Base-by-base conservation (phyloP, 192 early-diverging fungal genomes). In the Mortierella antarctica region DNA sequence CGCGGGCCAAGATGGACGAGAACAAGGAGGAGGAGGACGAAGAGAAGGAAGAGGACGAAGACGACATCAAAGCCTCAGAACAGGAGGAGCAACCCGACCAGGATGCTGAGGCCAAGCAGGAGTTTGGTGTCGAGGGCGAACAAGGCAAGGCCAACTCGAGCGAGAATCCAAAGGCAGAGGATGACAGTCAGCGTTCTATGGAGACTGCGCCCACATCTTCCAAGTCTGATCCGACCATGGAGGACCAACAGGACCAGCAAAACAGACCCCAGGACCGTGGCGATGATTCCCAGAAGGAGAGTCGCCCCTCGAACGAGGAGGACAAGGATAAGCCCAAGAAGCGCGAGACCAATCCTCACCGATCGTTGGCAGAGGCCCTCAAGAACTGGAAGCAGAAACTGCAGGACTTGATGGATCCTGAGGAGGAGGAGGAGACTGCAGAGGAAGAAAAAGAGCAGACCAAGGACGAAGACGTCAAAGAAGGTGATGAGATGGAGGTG, bases 311-410 rank as follows among this genome's bases (percentile, higher is more conserved):
- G 15, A 72, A 67, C 15, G 77, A 86, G 20, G 70, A 88, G 11
- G 65, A 85, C 7, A 63, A 75, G 54, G 82, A 83, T 18, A 70
- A 87, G 40, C 71, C 83, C 63, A 82, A 84, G 64, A 69, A 86
- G 70, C 66, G 73, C 14, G 88, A 95, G 57, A 86, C 89, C 52
- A 96, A 98, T 76, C 95, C 97, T 23, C 92, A 93, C 75, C 89
- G 96, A 53, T 96, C 92, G 54, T 78, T 99, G 44, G 98, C 96
- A 20, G 95, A 98, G 74, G 96, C 96, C 15, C 84, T 96, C 59
- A 93, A 97, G 82, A 93, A 94, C 75, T 99, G 97, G 97, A 92
- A 92, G 82, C 91, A 93, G 39, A 88, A 96, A 18, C 83, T 99
- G 23, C 87, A 94, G 58, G 85, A 92, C 71, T 76, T 96, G 39